These are phyloP conservation scores for Scedosporium minutisporum DNA, from an alignment of 2,329 filamentous ascomycete species.

Conservation along the genomic window DNA sequence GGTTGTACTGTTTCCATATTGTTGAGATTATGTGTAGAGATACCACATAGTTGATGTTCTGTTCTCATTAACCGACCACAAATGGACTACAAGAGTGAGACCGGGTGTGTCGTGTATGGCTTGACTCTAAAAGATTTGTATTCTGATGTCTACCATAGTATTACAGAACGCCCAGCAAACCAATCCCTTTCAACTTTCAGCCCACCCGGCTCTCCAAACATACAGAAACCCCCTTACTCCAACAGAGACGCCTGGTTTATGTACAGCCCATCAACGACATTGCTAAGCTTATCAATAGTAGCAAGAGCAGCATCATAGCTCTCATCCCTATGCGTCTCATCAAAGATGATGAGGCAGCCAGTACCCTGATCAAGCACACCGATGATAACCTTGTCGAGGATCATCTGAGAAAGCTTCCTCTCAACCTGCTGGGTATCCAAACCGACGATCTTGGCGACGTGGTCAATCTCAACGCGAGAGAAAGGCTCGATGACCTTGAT, in stretches of 20 bases:
- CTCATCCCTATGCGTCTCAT: slow-evolving; percentile 88
- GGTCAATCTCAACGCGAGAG: slow-evolving; percentile 89
- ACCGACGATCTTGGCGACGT: slow-evolving; percentile 96
- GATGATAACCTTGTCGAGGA: slow-evolving; percentile 96
- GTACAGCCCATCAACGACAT: slow-evolving; percentile 94
- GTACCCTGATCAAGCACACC: slow-evolving; percentile 94
- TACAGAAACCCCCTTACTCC: slow-evolving; percentile 49
- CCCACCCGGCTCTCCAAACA: not conserved
- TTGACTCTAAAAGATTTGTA: slow-evolving; percentile 16
- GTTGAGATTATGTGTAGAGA: not conserved
- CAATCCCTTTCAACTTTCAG: slow-evolving; percentile 1
- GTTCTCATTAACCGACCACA: not conserved
- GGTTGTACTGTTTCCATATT: not conserved
- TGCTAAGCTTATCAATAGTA: slow-evolving; percentile 94
- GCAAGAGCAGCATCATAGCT: slow-evolving; percentile 88
- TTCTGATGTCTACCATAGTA: slow-evolving; percentile 14
- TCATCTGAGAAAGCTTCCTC: slow-evolving; percentile 98
- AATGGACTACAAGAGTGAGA: slow-evolving; percentile 12
- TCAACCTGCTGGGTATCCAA: slow-evolving; percentile 95
- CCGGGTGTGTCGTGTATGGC: not conserved
- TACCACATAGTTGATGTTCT: slow-evolving; percentile 4
- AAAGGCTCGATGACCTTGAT: slow-evolving; percentile 99
- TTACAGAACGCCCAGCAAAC: slow-evolving; percentile 13
- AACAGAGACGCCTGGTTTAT: slow-evolving; percentile 93
- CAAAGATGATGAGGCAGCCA: slow-evolving; percentile 94